Evolutionary conservation across 306 rosid genomes (phyloP).

Genomic region (Prunus mira): DNA sequence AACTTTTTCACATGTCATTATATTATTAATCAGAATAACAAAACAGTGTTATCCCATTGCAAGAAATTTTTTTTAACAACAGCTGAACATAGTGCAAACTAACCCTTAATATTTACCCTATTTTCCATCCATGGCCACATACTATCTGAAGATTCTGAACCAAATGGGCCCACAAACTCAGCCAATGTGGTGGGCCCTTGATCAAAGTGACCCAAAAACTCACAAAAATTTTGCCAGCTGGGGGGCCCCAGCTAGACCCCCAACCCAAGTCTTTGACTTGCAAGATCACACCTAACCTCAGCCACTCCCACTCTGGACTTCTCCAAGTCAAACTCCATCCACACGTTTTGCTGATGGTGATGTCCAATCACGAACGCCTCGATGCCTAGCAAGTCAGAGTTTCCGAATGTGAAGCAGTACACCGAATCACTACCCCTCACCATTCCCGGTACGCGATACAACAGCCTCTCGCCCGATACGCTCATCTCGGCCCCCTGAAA

Average conservation of each 20-base stretch:
- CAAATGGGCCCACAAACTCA: neutral
- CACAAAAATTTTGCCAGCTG: neutral
- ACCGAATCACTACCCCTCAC: slow-evolving; percentile 43
- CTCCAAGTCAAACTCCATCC: slow-evolving; percentile 86
- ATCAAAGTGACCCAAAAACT: neutral
- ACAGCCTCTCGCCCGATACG: slow-evolving; percentile 49
- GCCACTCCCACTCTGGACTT: slow-evolving; percentile 76
- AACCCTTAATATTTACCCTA: neutral
- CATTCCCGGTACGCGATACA: slow-evolving; percentile 61
- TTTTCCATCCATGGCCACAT: neutral
- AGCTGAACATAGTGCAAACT: neutral
- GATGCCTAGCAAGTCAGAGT: slow-evolving; percentile 62
- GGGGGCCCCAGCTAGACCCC: neutral
- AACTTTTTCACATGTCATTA: rapidly evolving
- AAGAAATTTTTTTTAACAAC: too few relatives aligned
- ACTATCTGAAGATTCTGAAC: too few relatives aligned
- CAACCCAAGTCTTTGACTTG: slow-evolving; percentile 58
- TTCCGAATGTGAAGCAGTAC: slow-evolving; percentile 81
- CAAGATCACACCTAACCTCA: slow-evolving; percentile 60
- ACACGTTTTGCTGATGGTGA: slow-evolving; percentile 82
- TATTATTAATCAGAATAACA: rapidly evolving
- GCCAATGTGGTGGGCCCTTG: neutral
- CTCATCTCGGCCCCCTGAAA: slow-evolving; percentile 77
- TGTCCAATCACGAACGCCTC: slow-evolving; percentile 79
- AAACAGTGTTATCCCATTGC: too few relatives aligned